Conservation (phyloP, 2,329 filamentous ascomycete species). For the Stachybotrys echinatus region DNA sequence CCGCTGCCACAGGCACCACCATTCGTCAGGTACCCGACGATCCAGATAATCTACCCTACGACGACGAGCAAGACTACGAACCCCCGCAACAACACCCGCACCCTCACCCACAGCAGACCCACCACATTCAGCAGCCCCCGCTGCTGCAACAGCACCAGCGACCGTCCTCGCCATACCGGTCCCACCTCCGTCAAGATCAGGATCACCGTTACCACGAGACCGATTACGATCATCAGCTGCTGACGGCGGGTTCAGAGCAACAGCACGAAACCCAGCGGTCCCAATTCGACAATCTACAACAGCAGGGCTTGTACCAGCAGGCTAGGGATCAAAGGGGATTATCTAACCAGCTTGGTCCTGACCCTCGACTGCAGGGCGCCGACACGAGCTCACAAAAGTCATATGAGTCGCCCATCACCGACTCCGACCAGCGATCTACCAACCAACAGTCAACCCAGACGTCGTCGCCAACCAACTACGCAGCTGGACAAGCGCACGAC, state of each 20-base stretch:
- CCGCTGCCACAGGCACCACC: slow-evolving; percentile 26
- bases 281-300: slow-evolving; percentile 5
- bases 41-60: slow-evolving; percentile 38
- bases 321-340: slow-evolving; percentile 28
- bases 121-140: slow-evolving; percentile 28
- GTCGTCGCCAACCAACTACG: slow-evolving; percentile 36
- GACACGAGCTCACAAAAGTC: slow-evolving; percentile 60
- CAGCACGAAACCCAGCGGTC: slow-evolving; percentile 14
- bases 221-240: slow-evolving; percentile 29
- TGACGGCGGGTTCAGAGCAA: background rate
- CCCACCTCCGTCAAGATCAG: slow-evolving; percentile 16
- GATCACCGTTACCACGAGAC: slow-evolving; percentile 27
- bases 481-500: slow-evolving; percentile 27
- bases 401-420: slow-evolving; percentile 52
- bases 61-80: slow-evolving; percentile 34
- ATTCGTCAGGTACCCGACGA: slow-evolving; percentile 45
- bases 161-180: slow-evolving; percentile 1
- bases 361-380: slow-evolving; percentile 36
- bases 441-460: slow-evolving; percentile 37
- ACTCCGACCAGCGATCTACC: slow-evolving; percentile 38
- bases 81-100: slow-evolving; percentile 27
- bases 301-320: slow-evolving; percentile 25
- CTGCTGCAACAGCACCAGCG: slow-evolving; percentile 7
- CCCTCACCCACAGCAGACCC: slow-evolving; percentile 17
- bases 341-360: slow-evolving; percentile 27